Percentiles rank a stretch among this genome's conserved stretches.
phyloP scores from a whole-genome alignment of 176 grass and related monocot species.

The Phyllostachys edulis region DNA sequence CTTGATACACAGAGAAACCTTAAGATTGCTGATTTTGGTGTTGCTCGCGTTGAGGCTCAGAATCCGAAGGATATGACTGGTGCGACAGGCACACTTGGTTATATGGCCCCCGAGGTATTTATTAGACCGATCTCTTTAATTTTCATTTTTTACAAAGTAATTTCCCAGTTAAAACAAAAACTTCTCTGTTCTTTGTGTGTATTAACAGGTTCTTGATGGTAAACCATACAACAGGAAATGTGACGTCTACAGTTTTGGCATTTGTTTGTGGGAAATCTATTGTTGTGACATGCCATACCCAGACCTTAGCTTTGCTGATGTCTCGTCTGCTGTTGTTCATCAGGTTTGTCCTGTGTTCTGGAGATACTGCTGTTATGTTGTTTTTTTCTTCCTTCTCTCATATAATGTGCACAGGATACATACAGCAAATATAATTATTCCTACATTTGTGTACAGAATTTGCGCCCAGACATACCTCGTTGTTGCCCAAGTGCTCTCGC shows the following conservation, averaged over 20 bases:
- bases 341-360: slow-evolving; percentile 46
- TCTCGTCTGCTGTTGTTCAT: slow-evolving; percentile 73
- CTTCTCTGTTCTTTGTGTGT: background rate
- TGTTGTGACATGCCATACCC: slow-evolving; percentile 92
- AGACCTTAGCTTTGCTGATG: slow-evolving; percentile 79
- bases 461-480: slow-evolving; percentile 77
- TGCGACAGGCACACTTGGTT: slow-evolving; percentile 82
- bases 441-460: slow-evolving; percentile 45
- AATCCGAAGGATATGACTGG: slow-evolving; percentile 94
- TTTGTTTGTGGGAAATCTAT: slow-evolving; percentile 92
- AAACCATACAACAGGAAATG: slow-evolving; percentile 90
- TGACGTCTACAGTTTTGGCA: slow-evolving; percentile 87
- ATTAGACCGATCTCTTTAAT: background rate
- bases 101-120: slow-evolving; percentile 89
- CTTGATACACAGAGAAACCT: slow-evolving; percentile 65
- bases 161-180: background rate
- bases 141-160: background rate
- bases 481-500: slow-evolving; percentile 64
- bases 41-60: slow-evolving; percentile 87
- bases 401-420: background rate
- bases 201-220: slow-evolving; percentile 71
- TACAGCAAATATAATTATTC: background rate
- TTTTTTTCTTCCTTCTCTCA: background rate
- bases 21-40: slow-evolving; percentile 90
- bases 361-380: background rate